Evolutionary conservation across 1,139 yeast species (phyloP), one percentile per base, ranked within the genome.

Genomic region (Taphrina communis): DNA sequence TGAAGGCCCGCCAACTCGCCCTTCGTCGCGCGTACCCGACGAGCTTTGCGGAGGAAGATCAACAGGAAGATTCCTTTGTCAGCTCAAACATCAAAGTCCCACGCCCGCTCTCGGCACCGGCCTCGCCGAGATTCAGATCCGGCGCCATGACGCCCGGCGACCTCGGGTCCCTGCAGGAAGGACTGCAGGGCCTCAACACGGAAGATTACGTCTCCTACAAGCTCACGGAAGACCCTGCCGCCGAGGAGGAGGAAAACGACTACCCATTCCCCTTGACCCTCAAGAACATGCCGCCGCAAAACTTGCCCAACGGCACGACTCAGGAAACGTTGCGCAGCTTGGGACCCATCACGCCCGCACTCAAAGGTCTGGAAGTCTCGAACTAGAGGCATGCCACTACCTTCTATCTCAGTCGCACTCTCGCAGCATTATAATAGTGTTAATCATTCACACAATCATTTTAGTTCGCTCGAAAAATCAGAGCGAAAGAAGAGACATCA

Each of bases 81-180:
- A 86, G 83, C 69, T 71, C 70, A 59, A 77, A 79, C 69, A 80
- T 88, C 76, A 94, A 93, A 80, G 85, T 94, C 72, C 88, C 97
- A 17, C 85, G 97, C 75, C 98, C 98, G 14, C 82, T 94, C 74
- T 88, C 96, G 71, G 98, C 91, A 17, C 99, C 98, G 1, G 98
- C 98, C 0, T 92, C 97, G 17, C 99, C 99, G 70, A 82, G 91
- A 72, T 88, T 85, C 73, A 80, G 85, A 50, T 82, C 84, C 50
- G 88, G 90, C 19, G 80, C 86, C 73, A 92, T 91, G 96, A 94
- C 99, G 1, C 99, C 99, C 0, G 99, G 99, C 63, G 98, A 94
- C 78, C 84, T 94, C 74, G 99, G 98, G n/a, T 88, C 97, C 12
- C 82, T 94, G 75, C 97, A 91, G 79, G 99, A 94, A 78, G 91